Evolutionary conservation across 768 basidiomycete genomes (phyloP), one percentile per base, ranked within the genome.

Genomic region (Lactifluus hygrophoroides): DNA sequence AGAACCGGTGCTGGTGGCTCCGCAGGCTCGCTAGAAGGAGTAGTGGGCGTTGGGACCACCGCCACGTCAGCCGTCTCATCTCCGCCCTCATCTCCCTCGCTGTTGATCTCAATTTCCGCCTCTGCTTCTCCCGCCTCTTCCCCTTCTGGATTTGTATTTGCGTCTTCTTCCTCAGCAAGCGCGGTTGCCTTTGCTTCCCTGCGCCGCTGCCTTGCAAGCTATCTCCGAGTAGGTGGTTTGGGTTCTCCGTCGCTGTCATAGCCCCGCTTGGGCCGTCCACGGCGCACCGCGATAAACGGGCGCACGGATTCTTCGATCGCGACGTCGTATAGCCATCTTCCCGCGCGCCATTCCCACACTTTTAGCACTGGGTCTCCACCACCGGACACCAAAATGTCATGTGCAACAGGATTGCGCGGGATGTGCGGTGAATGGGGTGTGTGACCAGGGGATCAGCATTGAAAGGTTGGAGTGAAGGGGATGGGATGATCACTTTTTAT

Each of bases 331-430:
- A 77, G 69, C 37, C 81, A 67, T 35, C 65, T 64, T 0, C 93
- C 94, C 0, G 74, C 73, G 70, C 84, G 78, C 84, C 87, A 90
- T 61, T 90, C 80, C 90, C 90, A 94, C 8, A 91, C 60, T 66
- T 85, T 86, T 19, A 95, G 69, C 54, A 76, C 72, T 0, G 80
- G 74, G 65, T 98, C 95, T 0, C 94, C 95, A 11, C 95, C 95
- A n/a, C 90, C 95, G 0, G 92, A 94, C 9, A 97, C 76, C 23
- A 99, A 75, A 46, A 49, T 7, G 2, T 42, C 30, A 67, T 65
- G 0, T 71, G 58, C 13, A 76, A 75, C 17, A 74, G 68, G 57
- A 70, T 54, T 78, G 6, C 68, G 49, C 0, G 84, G 84, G n/a
- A 88, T 77, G 62, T 90, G 16, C 6, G 42, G 13, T 14, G 8